Evolutionary conservation across 805 yeast genomes (phyloP).

Genomic region (Wickerhamiella hasegawae): DNA sequence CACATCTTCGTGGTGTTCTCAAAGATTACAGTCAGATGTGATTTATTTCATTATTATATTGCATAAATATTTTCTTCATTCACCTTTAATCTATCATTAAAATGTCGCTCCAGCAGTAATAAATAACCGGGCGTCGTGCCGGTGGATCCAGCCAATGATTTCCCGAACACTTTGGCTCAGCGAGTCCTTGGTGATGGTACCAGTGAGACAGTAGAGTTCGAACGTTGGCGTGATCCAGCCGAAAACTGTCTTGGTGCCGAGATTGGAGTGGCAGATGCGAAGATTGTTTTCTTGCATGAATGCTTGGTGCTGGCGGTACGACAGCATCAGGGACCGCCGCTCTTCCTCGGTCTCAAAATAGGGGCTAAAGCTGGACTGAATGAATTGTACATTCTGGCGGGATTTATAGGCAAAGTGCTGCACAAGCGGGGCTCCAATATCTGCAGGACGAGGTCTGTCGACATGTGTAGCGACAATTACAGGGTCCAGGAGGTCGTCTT

Average conservation of each 20-base stretch:
- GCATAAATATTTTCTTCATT: no score
- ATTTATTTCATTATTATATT: no score
- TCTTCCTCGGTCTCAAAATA: slow-evolving; percentile 3
- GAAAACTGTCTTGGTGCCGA: slow-evolving; percentile 18
- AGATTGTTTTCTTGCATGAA: slow-evolving; percentile 17
- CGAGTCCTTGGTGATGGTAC: slow-evolving; percentile 39
- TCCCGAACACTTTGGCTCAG: slow-evolving; percentile 45
- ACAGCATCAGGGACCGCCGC: slow-evolving; percentile 15
- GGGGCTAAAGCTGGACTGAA: slow-evolving; percentile 24
- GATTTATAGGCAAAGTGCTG: slow-evolving; percentile 74
- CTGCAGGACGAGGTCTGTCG: slow-evolving; percentile 31
- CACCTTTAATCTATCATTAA: slow-evolving; percentile 18
- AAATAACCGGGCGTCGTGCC: slow-evolving; percentile 53
- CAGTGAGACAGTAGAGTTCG: slow-evolving; percentile 47
- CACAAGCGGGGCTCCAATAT: slow-evolving; percentile 39
- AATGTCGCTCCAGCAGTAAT: slow-evolving; percentile 59
- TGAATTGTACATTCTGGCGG: slow-evolving; percentile 48
- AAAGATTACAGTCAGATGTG: slow-evolving; percentile 55
- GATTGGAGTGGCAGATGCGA: slow-evolving; percentile 15
- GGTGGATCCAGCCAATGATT: slow-evolving; percentile 62
- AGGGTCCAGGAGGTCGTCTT: slow-evolving; percentile 24
- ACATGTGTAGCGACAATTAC: slow-evolving; percentile 24
- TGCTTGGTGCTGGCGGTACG: slow-evolving; percentile 25
- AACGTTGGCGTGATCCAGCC: slow-evolving; percentile 44
- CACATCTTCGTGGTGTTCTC: slow-evolving; percentile 90